Base-by-base conservation (phyloP, 2,329 filamentous ascomycete species). In the Phialophora macrospora region DNA sequence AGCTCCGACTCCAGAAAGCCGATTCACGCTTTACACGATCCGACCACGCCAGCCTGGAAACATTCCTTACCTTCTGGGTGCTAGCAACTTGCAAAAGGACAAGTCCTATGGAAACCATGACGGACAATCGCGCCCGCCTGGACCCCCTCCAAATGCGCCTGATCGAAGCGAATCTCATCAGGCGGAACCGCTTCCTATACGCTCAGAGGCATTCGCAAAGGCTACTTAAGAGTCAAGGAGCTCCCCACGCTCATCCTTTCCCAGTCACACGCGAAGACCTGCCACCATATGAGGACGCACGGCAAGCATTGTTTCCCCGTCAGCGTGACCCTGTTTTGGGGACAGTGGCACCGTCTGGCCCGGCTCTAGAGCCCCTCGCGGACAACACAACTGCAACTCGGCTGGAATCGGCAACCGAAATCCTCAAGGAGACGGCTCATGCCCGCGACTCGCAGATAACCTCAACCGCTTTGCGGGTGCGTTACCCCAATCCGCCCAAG, bases 151-250 rank as follows among this genome's bases (percentile, higher is more conserved):
- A 60, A 41, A 9, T 12, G 6, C 58, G 58, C n/a, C 22, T 61
- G 59, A 26, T 61, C 28, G 26, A 54, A 5, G 48, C 48, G 9
- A 55, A 55, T 34, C 32, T 61, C n/a, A 17, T 11, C 24, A 52
- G 59, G 30, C 46, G 58, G n/a, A 61, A 61, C 59, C 28, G 48
- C 30, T 55, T 61, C 12, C 32, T 61, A 17, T 61, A 55, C 20
- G 59, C 49, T 4, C 48, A 44, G 24, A 52, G 22, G 59, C 48
- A 61, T 41, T 52, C 48, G 8, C 26, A 14, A 28, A 54, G 24
- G 11, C 8, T 44, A 20, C 26, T 14, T 20, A 38, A n/a, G 3
- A 3, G 9, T 28, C 4, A 7, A 26, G 17, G 14, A n/a, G 24
- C 11, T 24, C 30, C 34, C 4, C 11, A 2, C 1, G 9, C 8